Conservation (phyloP, 2,329 filamentous ascomycete species). For the Hortaea sp. region DNA sequence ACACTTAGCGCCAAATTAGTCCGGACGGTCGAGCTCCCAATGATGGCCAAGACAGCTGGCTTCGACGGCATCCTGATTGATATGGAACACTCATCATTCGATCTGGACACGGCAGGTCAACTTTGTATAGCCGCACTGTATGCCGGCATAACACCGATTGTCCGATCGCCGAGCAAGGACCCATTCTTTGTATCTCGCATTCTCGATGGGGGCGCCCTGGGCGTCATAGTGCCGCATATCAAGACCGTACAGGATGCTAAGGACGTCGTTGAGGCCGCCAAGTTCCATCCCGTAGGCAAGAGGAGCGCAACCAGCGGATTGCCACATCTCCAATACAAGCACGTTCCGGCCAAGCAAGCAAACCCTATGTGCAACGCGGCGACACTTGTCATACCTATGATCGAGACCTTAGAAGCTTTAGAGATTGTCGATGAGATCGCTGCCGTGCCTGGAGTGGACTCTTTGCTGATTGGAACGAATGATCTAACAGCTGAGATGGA, state of each 20-base stretch:
- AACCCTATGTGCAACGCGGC: conserved; percentile 45
- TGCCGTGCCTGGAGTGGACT: conserved; percentile 43
- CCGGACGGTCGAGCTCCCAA: too few relatives aligned
- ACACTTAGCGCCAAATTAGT: too few relatives aligned
- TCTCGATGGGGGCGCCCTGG: conserved; percentile 51
- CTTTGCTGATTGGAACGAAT: conserved; percentile 45
- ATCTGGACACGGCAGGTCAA: too few relatives aligned
- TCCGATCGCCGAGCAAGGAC: conserved; percentile 45
- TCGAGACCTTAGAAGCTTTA: conserved; percentile 35
- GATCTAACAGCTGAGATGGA: conserved; percentile 28
- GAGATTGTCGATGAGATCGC: conserved; percentile 40
- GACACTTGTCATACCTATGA: conserved; percentile 41
- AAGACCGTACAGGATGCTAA: conserved; percentile 44
- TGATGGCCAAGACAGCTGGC: too few relatives aligned
- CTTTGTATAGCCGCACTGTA: too few relatives aligned
- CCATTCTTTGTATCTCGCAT: conserved; percentile 54
- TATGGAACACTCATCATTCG: too few relatives aligned
- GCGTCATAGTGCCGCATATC: conserved; percentile 40
- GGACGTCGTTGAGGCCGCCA: conserved; percentile 41
- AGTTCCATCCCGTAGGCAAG: conserved; percentile 45
- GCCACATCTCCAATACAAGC: conserved; percentile 36
- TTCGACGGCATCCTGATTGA: too few relatives aligned
- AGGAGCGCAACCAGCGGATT: conserved; percentile 24
- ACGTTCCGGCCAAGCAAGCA: conserved; percentile 41
- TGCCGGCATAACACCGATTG: conserved; percentile 32